Evolutionary conservation across 345 rosid genomes (phyloP).

Genomic region (Rubroshorea leprosula): DNA sequence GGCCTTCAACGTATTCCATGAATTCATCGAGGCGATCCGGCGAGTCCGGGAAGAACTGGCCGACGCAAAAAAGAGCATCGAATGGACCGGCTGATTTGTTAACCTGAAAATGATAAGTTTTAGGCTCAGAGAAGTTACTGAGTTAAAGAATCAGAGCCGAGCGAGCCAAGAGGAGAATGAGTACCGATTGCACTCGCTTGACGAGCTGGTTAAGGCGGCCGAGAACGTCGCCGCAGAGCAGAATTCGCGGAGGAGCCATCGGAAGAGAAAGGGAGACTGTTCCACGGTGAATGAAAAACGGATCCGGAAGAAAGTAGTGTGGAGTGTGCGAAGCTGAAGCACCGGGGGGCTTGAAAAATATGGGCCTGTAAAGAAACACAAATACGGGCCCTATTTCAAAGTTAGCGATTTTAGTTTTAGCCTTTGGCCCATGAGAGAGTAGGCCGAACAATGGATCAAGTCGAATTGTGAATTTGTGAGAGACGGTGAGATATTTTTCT

Average conservation of each 20-base stretch:
- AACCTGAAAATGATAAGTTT: constrained; percentile 34
- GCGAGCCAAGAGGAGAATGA: neutral
- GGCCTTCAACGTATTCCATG: constrained; percentile 52
- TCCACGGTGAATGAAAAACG: neutral
- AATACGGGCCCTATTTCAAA: too few relatives aligned
- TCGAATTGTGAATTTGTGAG: too few relatives aligned
- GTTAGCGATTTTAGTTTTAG: too few relatives aligned
- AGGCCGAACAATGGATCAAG: too few relatives aligned
- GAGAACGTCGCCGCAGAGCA: constrained; percentile 77
- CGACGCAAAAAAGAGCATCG: constrained; percentile 72
- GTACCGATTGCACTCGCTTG: constrained; percentile 81
- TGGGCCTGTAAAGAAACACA: too few relatives aligned
- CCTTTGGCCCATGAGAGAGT: too few relatives aligned
- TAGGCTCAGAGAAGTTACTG: neutral
- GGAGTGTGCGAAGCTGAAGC: neutral
- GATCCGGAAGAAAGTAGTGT: too few relatives aligned
- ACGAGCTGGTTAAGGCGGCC: constrained; percentile 82
- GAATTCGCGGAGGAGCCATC: constrained; percentile 78
- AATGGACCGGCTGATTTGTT: constrained; percentile 83
- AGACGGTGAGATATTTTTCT: too few relatives aligned
- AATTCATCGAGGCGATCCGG: constrained; percentile 57
- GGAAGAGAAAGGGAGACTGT: constrained; percentile 2
- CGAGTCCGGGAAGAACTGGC: constrained; percentile 79
- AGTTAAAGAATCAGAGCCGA: constrained; percentile 10
- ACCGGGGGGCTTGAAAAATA: neutral